These are phyloP conservation scores for Oryza rufipogon DNA, from an alignment of 176 grass and related monocot species.

Conservation along the genomic window DNA sequence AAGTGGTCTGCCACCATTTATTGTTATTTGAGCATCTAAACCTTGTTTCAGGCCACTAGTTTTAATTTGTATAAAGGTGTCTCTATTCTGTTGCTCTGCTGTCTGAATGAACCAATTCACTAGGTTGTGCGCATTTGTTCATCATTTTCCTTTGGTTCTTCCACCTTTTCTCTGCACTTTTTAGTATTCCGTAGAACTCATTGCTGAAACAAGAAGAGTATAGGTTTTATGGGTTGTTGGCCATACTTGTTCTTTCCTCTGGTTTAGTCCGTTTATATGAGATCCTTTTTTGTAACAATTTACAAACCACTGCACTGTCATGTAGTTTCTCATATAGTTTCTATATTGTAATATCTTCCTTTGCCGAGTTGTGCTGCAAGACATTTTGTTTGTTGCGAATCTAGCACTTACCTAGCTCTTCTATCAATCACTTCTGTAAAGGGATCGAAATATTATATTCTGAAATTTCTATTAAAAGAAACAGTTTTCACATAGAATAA, in stretches of 20 bases:
- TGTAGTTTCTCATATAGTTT: background rate
- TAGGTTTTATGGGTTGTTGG: background rate
- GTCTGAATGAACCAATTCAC: background rate
- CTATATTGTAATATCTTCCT: background rate
- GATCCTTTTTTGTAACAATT: background rate
- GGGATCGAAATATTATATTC: background rate
- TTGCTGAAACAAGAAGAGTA: background rate
- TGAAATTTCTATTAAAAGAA: background rate
- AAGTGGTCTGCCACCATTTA: background rate
- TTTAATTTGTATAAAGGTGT: slow-evolving; percentile 3
- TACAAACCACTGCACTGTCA: background rate
- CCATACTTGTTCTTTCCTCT: slow-evolving; percentile 8
- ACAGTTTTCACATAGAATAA: background rate
- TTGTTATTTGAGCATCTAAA: background rate
- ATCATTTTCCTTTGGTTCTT: background rate
- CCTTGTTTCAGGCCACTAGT: background rate
- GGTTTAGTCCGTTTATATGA: background rate
- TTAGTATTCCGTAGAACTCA: background rate
- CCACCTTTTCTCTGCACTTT: background rate
- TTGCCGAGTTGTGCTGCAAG: background rate
- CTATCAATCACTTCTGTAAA: background rate
- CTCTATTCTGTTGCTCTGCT: slow-evolving; percentile 6
- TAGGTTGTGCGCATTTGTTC: background rate
- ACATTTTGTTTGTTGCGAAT: background rate
- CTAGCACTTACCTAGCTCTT: background rate